phyloP scores from a whole-genome alignment of 331 rosid species.

The Rhamnella rubrinervis region DNA sequence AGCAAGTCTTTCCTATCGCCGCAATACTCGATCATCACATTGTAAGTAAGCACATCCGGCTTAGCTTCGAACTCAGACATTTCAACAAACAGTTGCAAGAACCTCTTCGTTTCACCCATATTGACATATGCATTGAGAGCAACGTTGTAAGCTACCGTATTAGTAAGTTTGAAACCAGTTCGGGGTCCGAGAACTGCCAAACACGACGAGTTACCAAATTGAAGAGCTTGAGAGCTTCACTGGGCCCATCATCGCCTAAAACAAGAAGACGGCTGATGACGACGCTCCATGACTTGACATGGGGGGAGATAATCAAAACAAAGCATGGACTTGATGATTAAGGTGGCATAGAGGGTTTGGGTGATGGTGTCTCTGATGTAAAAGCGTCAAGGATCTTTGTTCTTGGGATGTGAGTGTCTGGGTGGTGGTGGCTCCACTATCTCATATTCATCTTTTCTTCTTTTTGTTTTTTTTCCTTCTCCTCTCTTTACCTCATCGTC shows the following conservation, averaged over 20 bases:
- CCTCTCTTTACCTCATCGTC: too few relatives aligned
- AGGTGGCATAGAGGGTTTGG: constrained; percentile 66
- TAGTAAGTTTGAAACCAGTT: constrained; percentile 53
- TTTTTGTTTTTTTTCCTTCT: too few relatives aligned
- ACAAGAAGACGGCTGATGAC: constrained; percentile 74
- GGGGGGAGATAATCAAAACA: constrained; percentile 95
- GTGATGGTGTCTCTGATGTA: constrained; percentile 68
- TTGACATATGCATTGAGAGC: constrained; percentile 88
- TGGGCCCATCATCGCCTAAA: constrained; percentile 58
- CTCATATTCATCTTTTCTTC: too few relatives aligned
- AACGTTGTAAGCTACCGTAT: constrained; percentile 79
- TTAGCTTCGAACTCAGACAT: constrained; percentile 53
- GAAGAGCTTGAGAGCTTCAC: constrained; percentile 65
- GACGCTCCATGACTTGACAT: constrained; percentile 94
- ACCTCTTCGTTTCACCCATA: constrained; percentile 56
- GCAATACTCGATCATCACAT: constrained; percentile 75
- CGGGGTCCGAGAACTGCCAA: constrained; percentile 38
- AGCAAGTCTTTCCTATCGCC: constrained; percentile 68
- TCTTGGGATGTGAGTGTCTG: constrained; percentile 38
- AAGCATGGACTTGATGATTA: constrained; percentile 90
- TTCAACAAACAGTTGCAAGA: constrained; percentile 83
- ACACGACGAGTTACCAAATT: constrained; percentile 55
- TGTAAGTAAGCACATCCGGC: constrained; percentile 81
- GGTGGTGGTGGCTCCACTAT: too few relatives aligned
- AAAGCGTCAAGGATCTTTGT: constrained; percentile 54